These are phyloP conservation scores for Colletotrichum abscissum DNA, from an alignment of 2,329 filamentous ascomycete species.

Conservation along the genomic window DNA sequence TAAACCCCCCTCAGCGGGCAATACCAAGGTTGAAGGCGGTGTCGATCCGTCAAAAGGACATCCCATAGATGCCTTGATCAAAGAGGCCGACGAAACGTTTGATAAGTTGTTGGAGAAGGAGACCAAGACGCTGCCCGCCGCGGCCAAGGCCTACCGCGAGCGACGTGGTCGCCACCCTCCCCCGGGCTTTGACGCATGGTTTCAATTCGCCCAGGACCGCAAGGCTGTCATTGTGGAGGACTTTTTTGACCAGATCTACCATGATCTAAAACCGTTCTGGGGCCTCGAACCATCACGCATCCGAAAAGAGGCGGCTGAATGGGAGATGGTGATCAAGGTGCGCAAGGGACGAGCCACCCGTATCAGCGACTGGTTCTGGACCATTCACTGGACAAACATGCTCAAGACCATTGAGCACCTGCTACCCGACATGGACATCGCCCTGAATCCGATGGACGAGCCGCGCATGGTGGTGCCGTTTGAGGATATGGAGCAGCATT, in stretches of 20 bases:
- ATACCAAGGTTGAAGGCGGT: neutral
- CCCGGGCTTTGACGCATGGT: slow-evolving; percentile 61
- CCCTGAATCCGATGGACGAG: slow-evolving; percentile 76
- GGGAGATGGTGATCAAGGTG: slow-evolving; percentile 71
- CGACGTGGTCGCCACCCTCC: slow-evolving; percentile 61
- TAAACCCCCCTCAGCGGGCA: neutral
- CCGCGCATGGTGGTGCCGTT: slow-evolving; percentile 72
- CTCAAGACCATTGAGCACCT: slow-evolving; percentile 63
- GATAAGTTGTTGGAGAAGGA: slow-evolving; percentile 52
- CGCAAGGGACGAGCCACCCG: slow-evolving; percentile 63
- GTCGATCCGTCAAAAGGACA: slow-evolving; percentile 43
- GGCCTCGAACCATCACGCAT: slow-evolving; percentile 59
- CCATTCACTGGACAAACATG: slow-evolving; percentile 65
- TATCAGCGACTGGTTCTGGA: slow-evolving; percentile 68
- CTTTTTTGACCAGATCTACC: slow-evolving; percentile 65
- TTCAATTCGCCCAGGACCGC: slow-evolving; percentile 54
- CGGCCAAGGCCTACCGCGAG: slow-evolving; percentile 57
- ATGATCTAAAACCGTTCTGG: slow-evolving; percentile 66
- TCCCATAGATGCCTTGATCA: slow-evolving; percentile 58
- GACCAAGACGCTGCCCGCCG: slow-evolving; percentile 53
- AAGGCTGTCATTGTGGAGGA: slow-evolving; percentile 58
- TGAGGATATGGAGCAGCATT: slow-evolving; percentile 67
- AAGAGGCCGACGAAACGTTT: slow-evolving; percentile 51
- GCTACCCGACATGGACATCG: slow-evolving; percentile 75
- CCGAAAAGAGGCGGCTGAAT: slow-evolving; percentile 63